A percentile compares a stretch with the other conserved stretches of the same genome.
Conservation (phyloP, 345 rosid species). For the Pugionium dolabratum region DNA sequence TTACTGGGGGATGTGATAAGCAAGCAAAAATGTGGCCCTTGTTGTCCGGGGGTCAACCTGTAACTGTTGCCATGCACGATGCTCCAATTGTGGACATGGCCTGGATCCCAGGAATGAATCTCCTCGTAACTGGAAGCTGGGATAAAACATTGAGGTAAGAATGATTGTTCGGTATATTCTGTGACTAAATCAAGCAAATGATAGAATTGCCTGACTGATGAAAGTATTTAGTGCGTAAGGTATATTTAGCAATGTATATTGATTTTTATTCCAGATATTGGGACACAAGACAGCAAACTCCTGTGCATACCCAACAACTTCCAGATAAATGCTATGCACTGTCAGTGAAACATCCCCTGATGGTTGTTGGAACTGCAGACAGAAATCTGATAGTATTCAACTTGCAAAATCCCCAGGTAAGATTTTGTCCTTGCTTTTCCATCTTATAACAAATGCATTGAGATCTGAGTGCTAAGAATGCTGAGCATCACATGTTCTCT, state of each 20-base stretch:
- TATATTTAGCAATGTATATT: constrained; percentile 1
- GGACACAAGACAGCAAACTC: constrained; percentile 86
- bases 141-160: constrained; percentile 87
- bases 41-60: constrained; percentile 78
- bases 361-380: constrained; percentile 99
- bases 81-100: constrained; percentile 78
- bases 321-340: constrained; percentile 92
- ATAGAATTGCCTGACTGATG: constrained; percentile 1
- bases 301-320: constrained; percentile 91
- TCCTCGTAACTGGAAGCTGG: constrained; percentile 88
- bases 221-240: not conserved
- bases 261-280: constrained; percentile 61
- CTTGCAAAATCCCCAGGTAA: constrained; percentile 92
- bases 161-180: constrained; percentile 7
- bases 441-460: not conserved
- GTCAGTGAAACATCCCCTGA: constrained; percentile 79
- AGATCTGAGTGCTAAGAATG: not conserved
- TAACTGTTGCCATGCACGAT: constrained; percentile 93
- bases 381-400: constrained; percentile 83
- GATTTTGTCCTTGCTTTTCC: not conserved
- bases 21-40: constrained; percentile 99
- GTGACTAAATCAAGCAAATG: not conserved
- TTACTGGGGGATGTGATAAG: constrained; percentile 95
- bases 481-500: constrained; percentile 4
- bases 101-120: constrained; percentile 93